Evolutionary conservation across 2,329 filamentous ascomycete genomes (phyloP).

Genomic region (Claviceps africana): DNA sequence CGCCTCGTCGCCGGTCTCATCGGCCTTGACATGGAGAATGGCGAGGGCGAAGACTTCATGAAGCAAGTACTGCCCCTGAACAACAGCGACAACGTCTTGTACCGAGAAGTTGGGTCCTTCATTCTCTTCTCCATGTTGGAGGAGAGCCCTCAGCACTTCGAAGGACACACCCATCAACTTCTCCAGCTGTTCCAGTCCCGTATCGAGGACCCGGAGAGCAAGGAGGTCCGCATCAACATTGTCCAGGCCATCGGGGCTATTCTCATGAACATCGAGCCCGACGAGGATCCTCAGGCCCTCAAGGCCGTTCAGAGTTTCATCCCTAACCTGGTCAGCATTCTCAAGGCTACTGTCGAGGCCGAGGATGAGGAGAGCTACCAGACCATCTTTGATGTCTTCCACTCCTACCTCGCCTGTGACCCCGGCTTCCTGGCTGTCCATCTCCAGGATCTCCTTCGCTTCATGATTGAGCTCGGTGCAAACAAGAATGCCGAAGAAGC

Average conservation of each 20-base stretch:
- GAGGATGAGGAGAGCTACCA: constrained; percentile 78
- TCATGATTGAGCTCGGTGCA: constrained; percentile 79
- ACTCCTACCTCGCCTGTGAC: constrained; percentile 84
- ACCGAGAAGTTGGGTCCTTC: constrained; percentile 84
- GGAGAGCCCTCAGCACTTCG: constrained; percentile 71
- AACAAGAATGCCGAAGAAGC: constrained; percentile 72
- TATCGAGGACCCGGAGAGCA: constrained; percentile 79
- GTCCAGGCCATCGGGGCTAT: constrained; percentile 80
- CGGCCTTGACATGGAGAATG: constrained; percentile 57
- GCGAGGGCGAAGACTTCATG: constrained; percentile 74
- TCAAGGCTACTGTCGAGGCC: constrained; percentile 69
- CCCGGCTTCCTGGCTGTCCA: constrained; percentile 69
- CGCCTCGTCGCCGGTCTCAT: constrained; percentile 81
- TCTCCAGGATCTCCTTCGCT: constrained; percentile 78
- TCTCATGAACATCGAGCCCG: constrained; percentile 74
- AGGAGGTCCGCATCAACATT: constrained; percentile 88
- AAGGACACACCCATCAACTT: constrained; percentile 64
- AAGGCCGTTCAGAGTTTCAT: constrained; percentile 66
- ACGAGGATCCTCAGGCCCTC: constrained; percentile 65
- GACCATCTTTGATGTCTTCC: constrained; percentile 91
- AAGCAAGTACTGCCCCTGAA: constrained; percentile 67
- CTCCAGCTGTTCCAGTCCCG: constrained; percentile 75
- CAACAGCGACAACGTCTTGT: constrained; percentile 56
- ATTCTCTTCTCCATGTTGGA: constrained; percentile 88
- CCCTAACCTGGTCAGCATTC: constrained; percentile 75